Evolutionary conservation across 306 rosid genomes (phyloP), one percentile per base, ranked within the genome.

Genomic region (Cucumis melo): DNA sequence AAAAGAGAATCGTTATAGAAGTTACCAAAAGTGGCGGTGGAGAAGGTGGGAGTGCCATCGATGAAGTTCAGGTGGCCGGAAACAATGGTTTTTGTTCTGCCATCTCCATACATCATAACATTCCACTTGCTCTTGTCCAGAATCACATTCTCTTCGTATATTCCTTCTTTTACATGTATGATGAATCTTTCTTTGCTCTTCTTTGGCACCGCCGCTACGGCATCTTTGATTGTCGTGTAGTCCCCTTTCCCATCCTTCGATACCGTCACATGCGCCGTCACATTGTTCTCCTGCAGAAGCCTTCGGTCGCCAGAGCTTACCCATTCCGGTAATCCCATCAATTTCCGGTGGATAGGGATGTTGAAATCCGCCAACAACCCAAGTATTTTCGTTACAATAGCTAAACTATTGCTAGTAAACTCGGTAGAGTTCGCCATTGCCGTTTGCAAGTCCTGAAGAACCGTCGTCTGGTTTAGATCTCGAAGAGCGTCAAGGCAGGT

Each of bases 81-180:
- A 67, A 94, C 66, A 64, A 94, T 38, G 82, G 96, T 94, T 78
- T 83, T 87, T 34, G 42, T 44, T 85, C 74, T 87, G 5, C 95
- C 96, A n/a, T 93, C 98, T 3, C 98, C 98, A 51, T 51, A 50
- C 57, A 94, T 88, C 93, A 91, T 87, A 83, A 94, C 94, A 81
- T 94, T 94, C 98, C 98, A 94, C 15, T 84, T 87, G 76, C 32
- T 72, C 89, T 90, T 91, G 63, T 91, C 94, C 83, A 93, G 68
- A 3, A 82, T 74, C 42, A 94, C 91, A 48, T 91, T 90, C 86
- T 94, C 98, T 6, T 7, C 32, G n/a, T 91, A 94, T 36, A 7
- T 61, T 21, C 98, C 98, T 79, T 84, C 81, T 87, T 94, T 94
- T 79, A 91, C 94, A 21, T 83, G n/a, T 44, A 94, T 91, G 77